phyloP scores from a whole-genome alignment of 108 stramenopile genomes.

The Conticribra weissflogii region DNA sequence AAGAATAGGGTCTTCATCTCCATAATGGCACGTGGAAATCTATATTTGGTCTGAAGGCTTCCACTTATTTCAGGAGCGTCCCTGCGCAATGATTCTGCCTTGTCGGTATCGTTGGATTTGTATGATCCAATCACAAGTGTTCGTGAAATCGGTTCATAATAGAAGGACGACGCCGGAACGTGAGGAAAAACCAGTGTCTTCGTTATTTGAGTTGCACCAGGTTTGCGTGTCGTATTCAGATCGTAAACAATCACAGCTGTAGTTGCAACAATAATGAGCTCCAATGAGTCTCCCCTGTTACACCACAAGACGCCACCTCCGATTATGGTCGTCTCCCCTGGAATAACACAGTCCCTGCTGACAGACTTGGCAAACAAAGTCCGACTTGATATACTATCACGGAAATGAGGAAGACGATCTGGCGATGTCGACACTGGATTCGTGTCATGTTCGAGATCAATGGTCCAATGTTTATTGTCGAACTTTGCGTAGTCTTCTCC shows the following conservation, averaged over 20 bases:
- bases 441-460: conserved; percentile 26
- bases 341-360: conserved; percentile 11
- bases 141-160: conserved; percentile 30
- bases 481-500: not conserved
- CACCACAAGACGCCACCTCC: conserved; percentile 43
- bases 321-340: conserved; percentile 21
- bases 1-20: conserved; percentile 47
- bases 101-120: conserved; percentile 1
- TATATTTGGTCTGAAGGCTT: not conserved
- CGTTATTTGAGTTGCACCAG: too few species aligned
- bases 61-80: not conserved
- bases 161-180: conserved; percentile 24
- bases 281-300: conserved; percentile 2
- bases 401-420: conserved; percentile 11
- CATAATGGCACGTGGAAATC: conserved; percentile 28
- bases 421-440: conserved; percentile 18
- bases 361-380: conserved; percentile 10
- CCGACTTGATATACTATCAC: not conserved
- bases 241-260: conserved; percentile 28
- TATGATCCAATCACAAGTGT: conserved; percentile 37
- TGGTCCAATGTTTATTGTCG: conserved; percentile 37
- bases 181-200: conserved; percentile 34
- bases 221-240: conserved; percentile 11
- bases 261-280: conserved; percentile 33
- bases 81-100: too few species aligned